A percentile compares a stretch with the other conserved stretches of the same genome.
phyloP scores from a whole-genome alignment of 78 protist species.

The Dictyostelium firmibasis region DNA sequence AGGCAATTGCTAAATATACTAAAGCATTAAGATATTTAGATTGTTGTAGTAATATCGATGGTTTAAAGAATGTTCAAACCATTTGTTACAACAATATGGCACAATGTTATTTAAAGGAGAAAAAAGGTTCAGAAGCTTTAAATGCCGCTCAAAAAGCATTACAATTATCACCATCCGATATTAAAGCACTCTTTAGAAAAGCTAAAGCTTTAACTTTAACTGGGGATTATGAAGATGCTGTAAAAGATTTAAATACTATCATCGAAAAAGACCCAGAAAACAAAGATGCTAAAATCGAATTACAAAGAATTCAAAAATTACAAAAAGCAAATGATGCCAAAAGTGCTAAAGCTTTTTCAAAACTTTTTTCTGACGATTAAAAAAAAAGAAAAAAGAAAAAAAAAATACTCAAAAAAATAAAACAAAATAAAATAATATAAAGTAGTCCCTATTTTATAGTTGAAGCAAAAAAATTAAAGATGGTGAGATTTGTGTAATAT shows the following conservation, averaged over 20 bases:
- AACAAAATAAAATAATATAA: background rate
- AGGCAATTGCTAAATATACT: slow-evolving; percentile 48
- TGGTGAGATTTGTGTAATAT: too few relatives aligned
- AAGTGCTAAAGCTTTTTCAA: slow-evolving; percentile 16
- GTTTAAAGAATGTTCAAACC: background rate
- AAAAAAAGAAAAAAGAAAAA: background rate
- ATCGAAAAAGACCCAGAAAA: slow-evolving; percentile 14
- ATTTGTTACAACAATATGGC: slow-evolving; percentile 44
- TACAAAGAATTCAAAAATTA: slow-evolving; percentile 3
- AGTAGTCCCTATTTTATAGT: too few relatives aligned
- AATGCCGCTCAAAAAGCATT: slow-evolving; percentile 1
- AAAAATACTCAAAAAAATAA: slow-evolving; percentile 23
- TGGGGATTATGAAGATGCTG: slow-evolving; percentile 41
- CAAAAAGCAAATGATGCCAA: background rate
- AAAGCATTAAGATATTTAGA: slow-evolving; percentile 71
- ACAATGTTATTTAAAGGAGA: slow-evolving; percentile 12
- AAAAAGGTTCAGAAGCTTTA: background rate
- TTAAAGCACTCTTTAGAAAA: slow-evolving; percentile 48
- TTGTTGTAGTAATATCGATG: slow-evolving; percentile 33
- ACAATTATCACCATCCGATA: slow-evolving; percentile 16
- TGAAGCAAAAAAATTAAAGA: too few relatives aligned
- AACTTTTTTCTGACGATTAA: slow-evolving; percentile 35
- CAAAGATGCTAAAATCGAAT: slow-evolving; percentile 22
- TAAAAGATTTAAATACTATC: slow-evolving; percentile 12
- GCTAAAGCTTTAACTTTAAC: slow-evolving; percentile 5